Base-by-base conservation (phyloP, 2,329 filamentous ascomycete species). In the Exophiala bonariae region DNA sequence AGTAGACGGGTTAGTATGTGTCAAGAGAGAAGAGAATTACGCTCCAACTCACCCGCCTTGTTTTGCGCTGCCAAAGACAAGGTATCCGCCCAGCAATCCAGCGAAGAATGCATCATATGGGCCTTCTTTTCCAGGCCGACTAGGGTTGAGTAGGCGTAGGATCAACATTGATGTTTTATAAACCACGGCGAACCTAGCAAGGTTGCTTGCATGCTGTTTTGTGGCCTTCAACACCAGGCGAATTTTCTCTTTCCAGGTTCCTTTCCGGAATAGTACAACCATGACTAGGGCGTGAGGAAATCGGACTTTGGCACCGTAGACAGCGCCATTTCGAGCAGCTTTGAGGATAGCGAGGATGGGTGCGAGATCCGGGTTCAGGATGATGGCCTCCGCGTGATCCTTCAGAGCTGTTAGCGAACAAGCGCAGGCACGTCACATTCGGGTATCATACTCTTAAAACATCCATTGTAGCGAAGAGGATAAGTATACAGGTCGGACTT, bases 281-380 rank as follows among this genome's bases (percentile, higher is more conserved):
- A 99, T 99, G 41, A 99, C 93, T 59, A 99, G 80, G 52, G 93
- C 93, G 74, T 99, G 93, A 56, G 93, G 93, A 74, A 99, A 97
- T 56, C 93, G 91, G 69, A 99, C 89, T 81, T 97, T 97, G 61
- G 88, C 83, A 52, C 93, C 93, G 72, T 99, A 99, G 55, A 99
- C 89, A 57, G 91, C 85, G 68, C 93, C 93, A 82, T 97, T 99
- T 71, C 93, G 89, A 58, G 93, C 87, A 62, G 84, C 89, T 79
- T 99, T 99, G 68, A 96, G 68, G 58, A 99, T 78, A 47, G 88
- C 82, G 53, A 99, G 81, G 46, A 90, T 67, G 61, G 93, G 89
- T 62, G 93, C 89, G 72, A 96, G 88, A 28, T 55, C 52, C 11
- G 52, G 52, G 36, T 55, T 55, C 28, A 55, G 49, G 43, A 55